Evolutionary conservation across 1,284 basidiomycete genomes (phyloP).

Genomic region (Puccinia polysora): DNA sequence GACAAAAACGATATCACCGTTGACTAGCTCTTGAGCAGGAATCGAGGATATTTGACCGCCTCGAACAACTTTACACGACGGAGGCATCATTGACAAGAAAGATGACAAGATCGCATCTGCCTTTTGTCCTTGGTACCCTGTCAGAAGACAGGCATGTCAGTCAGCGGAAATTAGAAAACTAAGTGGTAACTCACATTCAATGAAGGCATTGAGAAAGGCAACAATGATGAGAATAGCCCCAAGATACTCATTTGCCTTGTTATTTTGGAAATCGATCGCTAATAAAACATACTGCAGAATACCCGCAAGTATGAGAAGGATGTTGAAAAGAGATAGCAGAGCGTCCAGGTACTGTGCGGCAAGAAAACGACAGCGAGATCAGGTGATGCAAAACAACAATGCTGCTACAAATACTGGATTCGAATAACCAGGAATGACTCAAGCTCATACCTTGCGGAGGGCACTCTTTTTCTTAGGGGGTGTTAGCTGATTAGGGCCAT

Average conservation of each 20-base stretch:
- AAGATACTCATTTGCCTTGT: slow-evolving; percentile 65
- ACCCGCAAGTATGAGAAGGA: slow-evolving; percentile 56
- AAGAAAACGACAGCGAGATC: background rate
- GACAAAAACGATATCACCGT: slow-evolving; percentile 65
- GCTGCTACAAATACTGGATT: slow-evolving; percentile 22
- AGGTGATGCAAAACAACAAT: background rate
- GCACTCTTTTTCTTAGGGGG: slow-evolving; percentile 67
- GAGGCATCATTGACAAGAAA: slow-evolving; percentile 68
- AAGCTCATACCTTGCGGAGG: slow-evolving; percentile 59
- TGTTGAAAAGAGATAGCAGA: slow-evolving; percentile 64
- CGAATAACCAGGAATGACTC: slow-evolving; percentile 28
- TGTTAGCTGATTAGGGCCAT: slow-evolving; percentile 63
- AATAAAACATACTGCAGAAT: slow-evolving; percentile 64
- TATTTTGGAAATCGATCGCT: slow-evolving; percentile 62
- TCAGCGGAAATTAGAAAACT: slow-evolving; percentile 52
- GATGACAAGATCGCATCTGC: slow-evolving; percentile 67
- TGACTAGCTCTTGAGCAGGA: slow-evolving; percentile 64
- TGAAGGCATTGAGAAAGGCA: slow-evolving; percentile 65
- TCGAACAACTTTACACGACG: slow-evolving; percentile 63
- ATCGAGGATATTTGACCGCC: slow-evolving; percentile 61
- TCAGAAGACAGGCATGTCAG: slow-evolving; percentile 48
- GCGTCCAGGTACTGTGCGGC: slow-evolving; percentile 62
- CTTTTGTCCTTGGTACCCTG: slow-evolving; percentile 44
- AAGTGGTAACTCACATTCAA: slow-evolving; percentile 57
- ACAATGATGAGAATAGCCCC: slow-evolving; percentile 66